Percentiles rank a stretch among this genome's conserved stretches.
Evolutionary conservation across 1,284 basidiomycete species (phyloP).

Genomic region (Laetiporus sulphureus): DNA sequence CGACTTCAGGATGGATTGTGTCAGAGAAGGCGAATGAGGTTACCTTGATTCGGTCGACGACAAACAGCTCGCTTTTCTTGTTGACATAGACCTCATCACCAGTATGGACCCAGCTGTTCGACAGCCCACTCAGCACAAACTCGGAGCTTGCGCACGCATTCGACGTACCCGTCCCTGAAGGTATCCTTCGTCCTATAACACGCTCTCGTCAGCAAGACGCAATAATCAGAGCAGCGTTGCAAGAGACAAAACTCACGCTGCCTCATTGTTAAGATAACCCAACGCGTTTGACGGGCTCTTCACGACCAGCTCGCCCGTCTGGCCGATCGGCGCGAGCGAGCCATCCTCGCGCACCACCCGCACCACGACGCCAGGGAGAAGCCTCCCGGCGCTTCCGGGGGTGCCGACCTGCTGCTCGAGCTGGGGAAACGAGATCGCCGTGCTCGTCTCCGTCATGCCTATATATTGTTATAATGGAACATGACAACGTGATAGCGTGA

Average conservation of each 20-base stretch:
- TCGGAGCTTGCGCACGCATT: background rate
- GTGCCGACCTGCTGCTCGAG: conserved; percentile 17
- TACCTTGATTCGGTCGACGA: conserved; percentile 41
- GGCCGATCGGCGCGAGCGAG: conserved; percentile 29
- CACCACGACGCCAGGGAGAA: conserved; percentile 31
- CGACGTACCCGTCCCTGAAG: conserved; percentile 31
- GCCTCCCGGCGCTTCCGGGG: conserved; percentile 32
- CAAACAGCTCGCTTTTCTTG: conserved; percentile 33
- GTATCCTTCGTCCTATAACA: conserved; percentile 34
- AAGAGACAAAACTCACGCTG: conserved; percentile 29
- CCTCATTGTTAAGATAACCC: conserved; percentile 32
- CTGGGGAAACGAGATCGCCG: conserved; percentile 32
- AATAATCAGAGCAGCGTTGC: background rate
- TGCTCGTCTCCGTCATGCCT: conserved; percentile 44
- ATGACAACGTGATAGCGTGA: no score
- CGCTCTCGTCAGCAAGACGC: background rate
- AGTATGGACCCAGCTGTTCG: conserved; percentile 36
- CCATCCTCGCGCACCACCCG: conserved; percentile 38
- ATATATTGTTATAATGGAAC: no score
- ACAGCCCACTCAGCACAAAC: background rate
- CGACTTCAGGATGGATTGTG: background rate
- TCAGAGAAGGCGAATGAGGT: background rate
- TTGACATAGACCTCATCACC: conserved; percentile 38
- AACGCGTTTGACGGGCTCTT: conserved; percentile 33
- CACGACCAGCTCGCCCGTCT: conserved; percentile 37